Evolutionary conservation across 2,329 filamentous ascomycete genomes (phyloP), one percentile per base, ranked within the genome.

Genomic region (Nemania sp.): DNA sequence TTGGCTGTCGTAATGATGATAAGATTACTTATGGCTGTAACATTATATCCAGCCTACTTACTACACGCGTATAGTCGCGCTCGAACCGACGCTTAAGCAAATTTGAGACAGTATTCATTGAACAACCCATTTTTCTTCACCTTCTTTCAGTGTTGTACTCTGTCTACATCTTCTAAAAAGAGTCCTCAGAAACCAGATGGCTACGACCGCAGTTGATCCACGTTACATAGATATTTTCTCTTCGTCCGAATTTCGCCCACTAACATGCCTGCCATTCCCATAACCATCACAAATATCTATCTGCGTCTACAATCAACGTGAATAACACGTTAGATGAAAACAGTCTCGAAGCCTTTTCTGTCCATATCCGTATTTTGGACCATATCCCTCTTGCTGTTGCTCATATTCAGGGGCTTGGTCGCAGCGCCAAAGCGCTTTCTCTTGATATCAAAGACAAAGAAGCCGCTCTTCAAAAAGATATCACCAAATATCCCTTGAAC

Each of bases 381-480:
- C 47, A 55, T 52, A 34, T 62, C 53, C 47, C 54, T 56, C 54
- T 67, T 63, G 32, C 45, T 32, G 34, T 69, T 67, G 25, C 54
- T 65, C 3, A 62, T 72, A 50, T 79, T 76, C 11, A 81, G 65
- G 50, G 61, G 62, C 63, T 78, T 78, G 1, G 71, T 47, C 37
- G 79, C 80, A 59, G 79, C 77, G 17, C 80, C 80, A 29, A 85
- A 71, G 48, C 75, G 74, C 59, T 77, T 76, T 5, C 77, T 76
- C 18, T 72, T 75, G 5, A 80, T 74, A 71, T 92, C 88, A 73
- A 91, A 92, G 49, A 91, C 85, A 32, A 89, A 86, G 71, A 90
- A 92, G 64, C 90, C 80, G 57, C 84, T 84, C 84, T 95, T 95
- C 67, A 95, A 81, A 78, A 92, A 91, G 57, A 90, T 81, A 62